A percentile compares a stretch with the other conserved stretches of the same genome.
phyloP scores from a whole-genome alignment of 164 flowering plant species.

The Vitis labrusca region DNA sequence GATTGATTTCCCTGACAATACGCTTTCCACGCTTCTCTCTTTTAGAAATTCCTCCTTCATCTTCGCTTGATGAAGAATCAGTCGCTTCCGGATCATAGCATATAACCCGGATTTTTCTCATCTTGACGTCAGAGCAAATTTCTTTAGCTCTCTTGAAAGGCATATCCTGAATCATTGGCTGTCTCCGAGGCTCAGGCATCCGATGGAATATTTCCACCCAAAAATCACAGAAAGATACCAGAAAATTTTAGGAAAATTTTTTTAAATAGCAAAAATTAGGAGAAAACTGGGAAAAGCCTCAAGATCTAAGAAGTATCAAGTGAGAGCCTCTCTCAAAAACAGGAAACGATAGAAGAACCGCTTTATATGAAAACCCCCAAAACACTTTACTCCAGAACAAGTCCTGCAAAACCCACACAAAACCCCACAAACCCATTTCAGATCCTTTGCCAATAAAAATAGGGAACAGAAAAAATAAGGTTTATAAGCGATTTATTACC shows the following conservation, averaged over 20 bases:
- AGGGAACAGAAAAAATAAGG: conserved; percentile 10
- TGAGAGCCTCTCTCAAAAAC: conserved; percentile 64
- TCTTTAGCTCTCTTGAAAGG: conserved; percentile 17
- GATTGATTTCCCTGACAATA: conserved; percentile 44
- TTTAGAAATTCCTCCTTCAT: conserved; percentile 25
- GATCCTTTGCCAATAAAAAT: conserved; percentile 8
- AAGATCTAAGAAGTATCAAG: conserved; percentile 35
- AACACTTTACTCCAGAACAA: conserved; percentile 71
- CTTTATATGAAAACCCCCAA: conserved; percentile 76
- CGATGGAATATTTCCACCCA: background rate
- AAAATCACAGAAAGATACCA: background rate
- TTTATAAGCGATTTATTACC: conserved; percentile 31
- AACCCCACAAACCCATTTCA: conserved; percentile 9
- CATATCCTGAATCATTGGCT: conserved; percentile 20
- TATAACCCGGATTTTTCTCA: conserved; percentile 61
- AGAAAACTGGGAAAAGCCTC: background rate
- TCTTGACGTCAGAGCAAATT: conserved; percentile 3
- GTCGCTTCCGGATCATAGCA: conserved; percentile 79
- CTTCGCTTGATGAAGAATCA: conserved; percentile 70
- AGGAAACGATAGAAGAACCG: conserved; percentile 47
- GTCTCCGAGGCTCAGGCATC: conserved; percentile 40
- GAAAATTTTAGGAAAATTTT: background rate
- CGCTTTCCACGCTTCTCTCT: conserved; percentile 25
- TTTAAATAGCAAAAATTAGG: background rate
- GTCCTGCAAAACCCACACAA: conserved; percentile 61